Percentiles rank a stretch among this genome's conserved stretches.
phyloP scores from a whole-genome alignment of 1,284 basidiomycete species.

The Boletellus deceptivus region DNA sequence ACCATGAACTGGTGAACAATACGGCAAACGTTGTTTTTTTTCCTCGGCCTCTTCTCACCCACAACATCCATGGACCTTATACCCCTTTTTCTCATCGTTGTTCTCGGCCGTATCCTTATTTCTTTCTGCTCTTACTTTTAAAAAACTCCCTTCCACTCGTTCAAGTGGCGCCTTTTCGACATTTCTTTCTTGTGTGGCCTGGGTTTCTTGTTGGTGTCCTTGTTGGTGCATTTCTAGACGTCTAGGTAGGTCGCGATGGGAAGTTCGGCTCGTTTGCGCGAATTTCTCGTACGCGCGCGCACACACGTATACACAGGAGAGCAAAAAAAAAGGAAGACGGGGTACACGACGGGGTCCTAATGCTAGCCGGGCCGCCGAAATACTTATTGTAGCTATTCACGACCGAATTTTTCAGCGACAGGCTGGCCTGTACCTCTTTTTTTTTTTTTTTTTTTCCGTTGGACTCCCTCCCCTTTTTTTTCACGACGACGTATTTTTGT shows the following conservation, averaged over 20 bases:
- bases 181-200: conserved; percentile 11
- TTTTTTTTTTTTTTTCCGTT: neutral
- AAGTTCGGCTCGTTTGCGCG: conserved; percentile 3
- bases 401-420: conserved; percentile 6
- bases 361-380: neutral
- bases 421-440: conserved; percentile 22
- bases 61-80: conserved; percentile 15
- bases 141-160: neutral
- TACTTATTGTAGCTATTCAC: conserved; percentile 3
- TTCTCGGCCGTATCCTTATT: conserved; percentile 12
- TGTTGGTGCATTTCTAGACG: conserved; percentile 25
- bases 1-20: conserved; percentile 66
- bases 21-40: neutral
- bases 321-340: neutral
- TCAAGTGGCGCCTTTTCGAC: conserved; percentile 2
- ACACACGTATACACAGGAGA: too few relatives aligned
- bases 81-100: conserved; percentile 7
- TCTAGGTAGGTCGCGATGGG: conserved; percentile 20
- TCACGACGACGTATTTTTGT: neutral
- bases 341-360: neutral
- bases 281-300: neutral
- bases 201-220: conserved; percentile 19
- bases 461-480: neutral
- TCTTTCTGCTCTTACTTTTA: neutral
- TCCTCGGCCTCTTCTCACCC: neutral